A percentile compares a stretch with the other conserved stretches of the same genome.
phyloP scores from a whole-genome alignment of 495 filamentous ascomycete species.

The Penicillium cataractarum region DNA sequence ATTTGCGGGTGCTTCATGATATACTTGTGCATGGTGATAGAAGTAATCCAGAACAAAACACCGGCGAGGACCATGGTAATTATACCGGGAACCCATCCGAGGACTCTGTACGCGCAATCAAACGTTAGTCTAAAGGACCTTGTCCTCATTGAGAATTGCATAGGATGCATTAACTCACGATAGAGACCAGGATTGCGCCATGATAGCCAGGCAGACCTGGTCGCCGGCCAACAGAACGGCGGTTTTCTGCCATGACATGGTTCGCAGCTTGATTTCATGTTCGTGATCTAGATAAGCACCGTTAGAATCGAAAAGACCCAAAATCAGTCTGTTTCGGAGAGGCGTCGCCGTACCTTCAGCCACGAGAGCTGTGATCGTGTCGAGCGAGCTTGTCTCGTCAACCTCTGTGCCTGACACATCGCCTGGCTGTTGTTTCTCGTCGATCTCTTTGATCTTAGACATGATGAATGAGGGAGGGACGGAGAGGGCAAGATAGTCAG shows the following conservation, averaged over 20 bases:
- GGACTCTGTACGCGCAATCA: conserved; percentile 27
- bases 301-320: not conserved
- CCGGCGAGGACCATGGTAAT: conserved; percentile 43
- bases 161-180: conserved; percentile 30
- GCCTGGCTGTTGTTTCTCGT: conserved; percentile 21
- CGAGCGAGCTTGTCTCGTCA: conserved; percentile 21
- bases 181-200: conserved; percentile 53
- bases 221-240: conserved; percentile 49
- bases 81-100: conserved; percentile 52
- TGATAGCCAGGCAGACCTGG: conserved; percentile 54
- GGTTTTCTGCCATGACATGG: conserved; percentile 54
- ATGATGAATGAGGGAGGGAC: not conserved
- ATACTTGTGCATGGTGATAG: conserved; percentile 51
- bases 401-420: conserved; percentile 15
- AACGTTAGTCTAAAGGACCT: not conserved
- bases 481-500: not conserved
- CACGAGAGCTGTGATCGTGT: conserved; percentile 31
- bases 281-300: conserved; percentile 35
- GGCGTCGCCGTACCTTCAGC: conserved; percentile 24
- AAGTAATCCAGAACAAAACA: conserved; percentile 46
- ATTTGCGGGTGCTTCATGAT: conserved; percentile 54
- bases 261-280: conserved; percentile 52
- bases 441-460: conserved; percentile 3
- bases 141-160: too few relatives aligned
- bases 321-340: not conserved